Conservation (phyloP, 495 filamentous ascomycete species). For the Podospora pseudoanserina region DNA sequence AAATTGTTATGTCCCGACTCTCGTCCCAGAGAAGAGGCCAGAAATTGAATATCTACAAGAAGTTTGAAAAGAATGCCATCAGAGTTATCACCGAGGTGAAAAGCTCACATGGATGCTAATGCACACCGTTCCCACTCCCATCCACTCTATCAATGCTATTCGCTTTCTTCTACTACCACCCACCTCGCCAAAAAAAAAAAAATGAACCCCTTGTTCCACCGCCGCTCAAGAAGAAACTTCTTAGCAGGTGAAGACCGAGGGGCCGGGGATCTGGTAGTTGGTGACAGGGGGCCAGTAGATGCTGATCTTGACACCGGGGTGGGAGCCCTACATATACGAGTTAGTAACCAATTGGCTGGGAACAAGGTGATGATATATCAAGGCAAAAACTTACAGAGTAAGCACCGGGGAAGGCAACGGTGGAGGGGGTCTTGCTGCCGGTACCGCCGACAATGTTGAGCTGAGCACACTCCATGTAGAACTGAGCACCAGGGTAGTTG, state of each 20-base stretch:
- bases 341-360: not conserved
- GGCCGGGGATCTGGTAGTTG: constrained; percentile 40
- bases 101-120: not conserved
- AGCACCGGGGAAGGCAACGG: constrained; percentile 41
- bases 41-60: not conserved
- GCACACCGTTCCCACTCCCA: not conserved
- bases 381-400: constrained; percentile 29
- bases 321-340: constrained; percentile 21
- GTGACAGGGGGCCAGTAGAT: constrained; percentile 43
- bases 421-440: constrained; percentile 31
- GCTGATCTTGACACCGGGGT: constrained; percentile 47
- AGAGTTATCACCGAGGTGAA: not conserved
- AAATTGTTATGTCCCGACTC: not conserved
- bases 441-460: constrained; percentile 43
- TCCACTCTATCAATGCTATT: not conserved
- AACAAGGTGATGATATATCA: not conserved
- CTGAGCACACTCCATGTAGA: constrained; percentile 53
- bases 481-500: constrained; percentile 45
- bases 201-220: not conserved
- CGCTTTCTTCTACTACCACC: not conserved
- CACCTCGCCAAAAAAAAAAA: not conserved
- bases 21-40: not conserved
- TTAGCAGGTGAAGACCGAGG: constrained; percentile 34
- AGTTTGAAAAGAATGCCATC: not conserved
- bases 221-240: not conserved